A percentile compares a stretch with the other conserved stretches of the same genome.
Conservation (phyloP, 2,329 filamentous ascomycete species). For the Graphilbum ipis-grandicollis region DNA sequence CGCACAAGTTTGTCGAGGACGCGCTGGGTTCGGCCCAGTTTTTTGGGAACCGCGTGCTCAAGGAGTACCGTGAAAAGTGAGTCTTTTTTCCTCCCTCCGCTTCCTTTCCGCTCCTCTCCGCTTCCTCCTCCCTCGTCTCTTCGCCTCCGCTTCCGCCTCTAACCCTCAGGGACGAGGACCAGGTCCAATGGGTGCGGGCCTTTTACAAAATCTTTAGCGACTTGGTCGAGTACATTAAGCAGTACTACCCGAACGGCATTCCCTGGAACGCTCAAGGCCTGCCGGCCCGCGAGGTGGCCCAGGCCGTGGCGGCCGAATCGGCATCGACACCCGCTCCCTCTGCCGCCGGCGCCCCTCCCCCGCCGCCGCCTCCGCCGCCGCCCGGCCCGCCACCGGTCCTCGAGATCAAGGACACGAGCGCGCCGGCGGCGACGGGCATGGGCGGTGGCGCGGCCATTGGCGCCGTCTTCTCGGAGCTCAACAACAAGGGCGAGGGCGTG, state of each 20-base stretch:
- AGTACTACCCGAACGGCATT: conserved; percentile 62
- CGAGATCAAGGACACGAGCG: conserved; percentile 33
- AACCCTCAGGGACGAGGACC: conserved; percentile 47
- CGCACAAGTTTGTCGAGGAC: conserved; percentile 72
- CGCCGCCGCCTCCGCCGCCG: conserved; percentile 51
- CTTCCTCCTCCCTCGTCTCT: background rate
- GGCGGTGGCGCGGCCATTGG: conserved; percentile 45
- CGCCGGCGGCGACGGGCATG: conserved; percentile 24
- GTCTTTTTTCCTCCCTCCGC: conserved; percentile 1
- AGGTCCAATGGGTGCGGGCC: conserved; percentile 80
- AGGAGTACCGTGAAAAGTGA: conserved; percentile 63
- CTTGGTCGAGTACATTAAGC: conserved; percentile 68
- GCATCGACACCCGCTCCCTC: conserved; percentile 32
- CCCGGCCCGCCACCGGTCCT: conserved; percentile 52
- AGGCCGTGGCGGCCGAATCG: conserved; percentile 31
- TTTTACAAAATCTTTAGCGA: conserved; percentile 84
- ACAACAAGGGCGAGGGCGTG: conserved; percentile 80
- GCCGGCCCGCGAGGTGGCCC: conserved; percentile 48
- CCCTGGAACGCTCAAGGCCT: conserved; percentile 72
- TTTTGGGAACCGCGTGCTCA: conserved; percentile 86
- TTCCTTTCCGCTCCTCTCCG: background rate
- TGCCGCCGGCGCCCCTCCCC: conserved; percentile 30
- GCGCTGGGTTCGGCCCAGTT: conserved; percentile 74
- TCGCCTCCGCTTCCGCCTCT: background rate
- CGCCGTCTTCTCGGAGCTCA: conserved; percentile 83